Evolutionary conservation across 2,329 filamentous ascomycete genomes (phyloP), one percentile per base, ranked within the genome.

Genomic region (Metarhizium guizhouense): DNA sequence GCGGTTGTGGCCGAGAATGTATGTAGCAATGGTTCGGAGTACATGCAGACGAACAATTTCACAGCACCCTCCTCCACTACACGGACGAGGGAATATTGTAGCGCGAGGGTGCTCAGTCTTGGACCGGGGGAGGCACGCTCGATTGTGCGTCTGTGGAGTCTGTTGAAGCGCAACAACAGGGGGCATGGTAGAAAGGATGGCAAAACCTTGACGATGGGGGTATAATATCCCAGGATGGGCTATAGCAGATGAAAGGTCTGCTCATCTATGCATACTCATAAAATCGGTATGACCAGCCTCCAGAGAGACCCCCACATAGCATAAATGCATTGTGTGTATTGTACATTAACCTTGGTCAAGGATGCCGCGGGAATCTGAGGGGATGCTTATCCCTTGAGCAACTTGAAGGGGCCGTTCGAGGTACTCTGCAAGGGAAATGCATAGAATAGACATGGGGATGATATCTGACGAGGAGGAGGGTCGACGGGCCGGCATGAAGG

Each of bases 181-280:
- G 54, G 34, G 52, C 54, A 53, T 53, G 53, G 56, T 29, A 55
- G 18, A 52, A 52, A 47, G 56, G 45, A 42, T 38, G 20, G 43
- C 30, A 54, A 47, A 49, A 57, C 59, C 54, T 61, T 57, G 61
- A 60, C 62, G 58, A 43, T 25, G 47, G 47, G 47, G 45, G 56
- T 65, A 63, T 66, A 67, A 61, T 60, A 64, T 58, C 61, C 63
- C 63, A 61, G 66, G 65, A 11, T 64, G 56, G 59, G 59, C 58
- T 64, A 66, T 68, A 67, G 59, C 59, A 62, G 63, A 56, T 53
- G 25, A 55, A 48, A 29, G 47, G 51, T 43, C 45, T 48, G 45
- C 45, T 48, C 45, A 48, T 48, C 45, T 29, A 30, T 30, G 25
- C 45, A 48, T 18, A 48, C 45, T 48, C 42, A 47, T 34, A 5